These are phyloP conservation scores for Xylaria curta DNA, from an alignment of 495 filamentous ascomycete genomes.

Conservation along the genomic window DNA sequence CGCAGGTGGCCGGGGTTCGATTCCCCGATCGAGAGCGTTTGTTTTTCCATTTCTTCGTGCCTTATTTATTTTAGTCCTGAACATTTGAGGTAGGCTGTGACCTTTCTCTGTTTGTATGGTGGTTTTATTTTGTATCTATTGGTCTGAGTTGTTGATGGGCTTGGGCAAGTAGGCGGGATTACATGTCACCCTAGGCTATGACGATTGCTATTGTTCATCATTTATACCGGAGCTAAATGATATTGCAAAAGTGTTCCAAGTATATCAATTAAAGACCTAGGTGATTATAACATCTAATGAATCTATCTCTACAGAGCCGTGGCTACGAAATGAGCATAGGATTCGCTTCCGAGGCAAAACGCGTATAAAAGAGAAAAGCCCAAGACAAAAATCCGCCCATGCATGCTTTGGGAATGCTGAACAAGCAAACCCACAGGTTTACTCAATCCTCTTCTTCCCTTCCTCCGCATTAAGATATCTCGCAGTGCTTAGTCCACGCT, in stretches of 20 bases:
- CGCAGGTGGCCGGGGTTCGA: conserved; percentile 52
- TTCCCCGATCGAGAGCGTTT: conserved; percentile 48
- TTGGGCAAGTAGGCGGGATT: neutral
- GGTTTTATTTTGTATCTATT: too few species aligned
- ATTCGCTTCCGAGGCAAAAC: neutral
- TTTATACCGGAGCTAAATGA: neutral
- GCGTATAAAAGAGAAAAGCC: neutral
- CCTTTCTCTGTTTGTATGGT: too few species aligned
- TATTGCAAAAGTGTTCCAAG: neutral
- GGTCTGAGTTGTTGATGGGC: neutral
- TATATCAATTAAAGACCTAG: neutral
- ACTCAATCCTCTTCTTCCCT: conserved; percentile 96
- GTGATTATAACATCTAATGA: conserved; percentile 21
- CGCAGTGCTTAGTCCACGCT: conserved; percentile 78
- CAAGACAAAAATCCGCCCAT: neutral
- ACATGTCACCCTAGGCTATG: too few species aligned
- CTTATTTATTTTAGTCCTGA: too few species aligned
- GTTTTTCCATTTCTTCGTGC: neutral
- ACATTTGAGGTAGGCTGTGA: too few species aligned
- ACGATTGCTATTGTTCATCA: neutral
- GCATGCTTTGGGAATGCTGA: neutral
- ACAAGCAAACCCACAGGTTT: conserved; percentile 13
- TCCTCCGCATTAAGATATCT: conserved; percentile 85
- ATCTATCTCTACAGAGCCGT: conserved; percentile 9
- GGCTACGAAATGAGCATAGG: neutral